These are phyloP conservation scores for Teratosphaeria nubilosa DNA, from an alignment of 2,329 filamentous ascomycete genomes.

Conservation along the genomic window DNA sequence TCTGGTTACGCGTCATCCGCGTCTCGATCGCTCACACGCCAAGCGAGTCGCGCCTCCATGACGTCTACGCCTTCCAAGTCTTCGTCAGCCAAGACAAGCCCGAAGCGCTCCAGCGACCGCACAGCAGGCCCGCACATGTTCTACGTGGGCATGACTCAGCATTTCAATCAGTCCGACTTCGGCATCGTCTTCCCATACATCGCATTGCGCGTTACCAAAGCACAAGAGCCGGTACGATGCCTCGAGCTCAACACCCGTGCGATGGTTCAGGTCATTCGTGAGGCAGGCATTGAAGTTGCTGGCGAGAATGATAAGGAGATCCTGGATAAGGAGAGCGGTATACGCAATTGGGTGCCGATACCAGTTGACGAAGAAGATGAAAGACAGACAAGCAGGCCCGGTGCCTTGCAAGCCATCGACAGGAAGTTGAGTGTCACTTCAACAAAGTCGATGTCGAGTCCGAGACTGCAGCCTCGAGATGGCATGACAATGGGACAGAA, in stretches of 20 bases:
- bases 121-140: conserved; percentile 53
- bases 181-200: conserved; percentile 69
- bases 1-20: conserved; percentile 23
- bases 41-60: conserved; percentile 15
- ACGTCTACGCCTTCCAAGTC: conserved; percentile 12
- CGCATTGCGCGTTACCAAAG: conserved; percentile 40
- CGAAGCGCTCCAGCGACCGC: conserved; percentile 2
- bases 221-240: conserved; percentile 64
- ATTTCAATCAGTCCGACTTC: conserved; percentile 76
- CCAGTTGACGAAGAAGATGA: conserved; percentile 13
- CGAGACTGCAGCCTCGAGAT: conserved; percentile 1
- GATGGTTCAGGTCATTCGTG: conserved; percentile 61
- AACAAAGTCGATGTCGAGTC: not conserved
- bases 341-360: conserved; percentile 19
- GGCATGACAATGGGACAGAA: conserved; percentile 5
- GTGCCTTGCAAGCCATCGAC: conserved; percentile 3
- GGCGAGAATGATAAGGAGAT: conserved; percentile 32
- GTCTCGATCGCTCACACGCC: conserved; percentile 11
- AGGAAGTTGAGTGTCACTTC: conserved; percentile 4
- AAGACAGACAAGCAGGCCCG: not conserved
- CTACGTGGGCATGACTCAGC: conserved; percentile 63
- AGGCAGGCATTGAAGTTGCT: conserved; percentile 32
- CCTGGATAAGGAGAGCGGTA: conserved; percentile 13
- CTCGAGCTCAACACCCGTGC: conserved; percentile 74
- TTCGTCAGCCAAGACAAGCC: conserved; percentile 3